Evolutionary conservation across 257 asterid species (phyloP), one percentile per base, ranked within the genome.

Genomic region (Henckelia pumila): DNA sequence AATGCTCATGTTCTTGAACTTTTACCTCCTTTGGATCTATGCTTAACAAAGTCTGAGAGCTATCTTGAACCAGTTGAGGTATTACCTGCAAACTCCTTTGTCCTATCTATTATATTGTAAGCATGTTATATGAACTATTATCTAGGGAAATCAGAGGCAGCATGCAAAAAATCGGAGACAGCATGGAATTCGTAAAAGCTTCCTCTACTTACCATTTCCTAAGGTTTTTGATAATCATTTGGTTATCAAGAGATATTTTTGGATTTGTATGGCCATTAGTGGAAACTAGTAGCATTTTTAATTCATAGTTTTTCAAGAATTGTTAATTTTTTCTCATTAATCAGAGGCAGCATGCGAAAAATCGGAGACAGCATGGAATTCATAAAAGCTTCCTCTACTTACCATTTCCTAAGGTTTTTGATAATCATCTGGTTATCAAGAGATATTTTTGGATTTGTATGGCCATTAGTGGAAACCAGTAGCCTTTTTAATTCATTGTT

Each of bases 1-100:
- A 83, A 69, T 74, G 91, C 91, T 72, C 91, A 80, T 73, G 92
- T 78, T 53, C 96, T 91, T 47, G 96, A 94, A 72, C 96, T 85
- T 76, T 69, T 91, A 68, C 99, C 99, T 7, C 86, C 88, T 66
- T 61, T 87, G 55, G 80, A 77, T 8, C 65, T 80, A 68, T 94
- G 97, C 73, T 65, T 79, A n/a, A 75, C 77, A 26, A 72, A 76
- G 72, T 82, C 82, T 70, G 86, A 83, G 67, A 91, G 96, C 50
- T 91, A 85, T 81, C 95, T 94, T 59, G 86, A 85, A 82, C 97
- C 99, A 53, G 71, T 84, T 65, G 99, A 94, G 99, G 97, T 90
- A 88, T 40, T 68, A 47, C 26, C 6, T n/a, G 5, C 69, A 32
- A 35, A 24, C 44, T 4, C 10, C n/a, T 26, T 59, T 37, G 9